These are phyloP conservation scores for Mycena polygramma DNA, from an alignment of 768 basidiomycete species.

Conservation along the genomic window DNA sequence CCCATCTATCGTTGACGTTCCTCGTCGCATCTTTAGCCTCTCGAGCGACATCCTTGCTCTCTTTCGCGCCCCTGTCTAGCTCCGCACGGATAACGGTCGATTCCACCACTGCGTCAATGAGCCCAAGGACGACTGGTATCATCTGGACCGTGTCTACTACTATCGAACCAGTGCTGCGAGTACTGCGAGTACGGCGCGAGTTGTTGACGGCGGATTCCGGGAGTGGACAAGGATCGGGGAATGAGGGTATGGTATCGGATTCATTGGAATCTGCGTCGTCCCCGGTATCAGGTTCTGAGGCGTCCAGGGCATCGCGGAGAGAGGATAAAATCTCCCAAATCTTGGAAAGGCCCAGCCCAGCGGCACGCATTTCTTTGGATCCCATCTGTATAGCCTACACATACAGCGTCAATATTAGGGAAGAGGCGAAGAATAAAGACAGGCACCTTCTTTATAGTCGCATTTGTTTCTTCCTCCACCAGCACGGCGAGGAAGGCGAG, in stretches of 20 bases:
- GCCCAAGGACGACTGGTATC: slow-evolving; percentile 71
- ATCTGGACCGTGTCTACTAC: slow-evolving; percentile 69
- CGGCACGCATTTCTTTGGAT: slow-evolving; percentile 64
- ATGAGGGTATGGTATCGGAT: slow-evolving; percentile 45
- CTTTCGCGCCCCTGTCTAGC: slow-evolving; percentile 69
- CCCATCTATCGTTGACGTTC: slow-evolving; percentile 72
- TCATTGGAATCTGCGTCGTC: slow-evolving; percentile 33
- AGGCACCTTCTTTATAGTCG: slow-evolving; percentile 53
- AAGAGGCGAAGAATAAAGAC: background rate
- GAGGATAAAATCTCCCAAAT: slow-evolving; percentile 70
- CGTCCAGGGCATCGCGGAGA: slow-evolving; percentile 56
- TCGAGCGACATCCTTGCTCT: slow-evolving; percentile 66
- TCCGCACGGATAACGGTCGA: slow-evolving; percentile 67
- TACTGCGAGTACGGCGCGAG: slow-evolving; percentile 63
- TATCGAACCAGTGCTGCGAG: slow-evolving; percentile 49
- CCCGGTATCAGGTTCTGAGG: slow-evolving; percentile 30
- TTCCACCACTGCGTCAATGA: slow-evolving; percentile 66
- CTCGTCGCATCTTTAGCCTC: slow-evolving; percentile 66
- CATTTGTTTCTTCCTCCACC: slow-evolving; percentile 54
- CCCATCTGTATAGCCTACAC: slow-evolving; percentile 58
- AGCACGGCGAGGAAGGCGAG: slow-evolving; percentile 71
- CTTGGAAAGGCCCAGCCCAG: slow-evolving; percentile 70
- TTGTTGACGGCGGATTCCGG: slow-evolving; percentile 56
- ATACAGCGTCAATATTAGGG: no score
- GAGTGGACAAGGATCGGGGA: slow-evolving; percentile 73